Evolutionary conservation across 1,139 yeast species (phyloP).

Genomic region (Kurtzmaniella natalensis): DNA sequence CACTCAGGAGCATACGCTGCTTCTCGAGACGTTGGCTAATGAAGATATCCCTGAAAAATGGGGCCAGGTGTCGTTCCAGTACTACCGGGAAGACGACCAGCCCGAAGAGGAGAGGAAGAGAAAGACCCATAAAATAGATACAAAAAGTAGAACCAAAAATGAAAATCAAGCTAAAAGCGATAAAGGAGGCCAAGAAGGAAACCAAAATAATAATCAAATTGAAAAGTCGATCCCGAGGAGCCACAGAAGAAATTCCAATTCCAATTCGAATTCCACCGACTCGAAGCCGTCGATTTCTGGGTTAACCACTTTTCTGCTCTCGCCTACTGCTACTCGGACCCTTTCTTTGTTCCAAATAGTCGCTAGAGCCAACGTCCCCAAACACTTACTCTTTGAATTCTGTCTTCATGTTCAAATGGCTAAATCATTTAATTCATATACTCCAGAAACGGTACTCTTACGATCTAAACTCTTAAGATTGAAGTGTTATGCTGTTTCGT

Average conservation of each 20-base stretch:
- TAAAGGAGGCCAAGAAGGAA: conserved; percentile 4
- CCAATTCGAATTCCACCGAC: background rate
- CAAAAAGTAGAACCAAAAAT: background rate
- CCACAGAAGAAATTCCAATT: conserved; percentile 6
- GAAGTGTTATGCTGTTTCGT: conserved; percentile 65
- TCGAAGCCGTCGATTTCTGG: background rate
- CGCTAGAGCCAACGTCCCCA: conserved; percentile 8
- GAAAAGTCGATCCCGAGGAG: background rate
- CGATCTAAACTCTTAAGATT: conserved; percentile 59
- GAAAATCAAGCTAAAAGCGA: background rate
- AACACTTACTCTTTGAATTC: conserved; percentile 53
- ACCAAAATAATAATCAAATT: conserved; percentile 3
- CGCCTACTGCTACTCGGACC: background rate
- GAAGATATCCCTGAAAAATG: conserved; percentile 53
- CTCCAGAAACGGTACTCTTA: conserved; percentile 49
- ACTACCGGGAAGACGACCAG: conserved; percentile 30
- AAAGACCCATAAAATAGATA: background rate
- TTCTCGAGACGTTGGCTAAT: conserved; percentile 49
- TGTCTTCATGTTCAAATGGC: conserved; percentile 60
- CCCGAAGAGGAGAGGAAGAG: conserved; percentile 3
- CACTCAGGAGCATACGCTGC: conserved; percentile 48
- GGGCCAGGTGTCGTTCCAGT: conserved; percentile 53
- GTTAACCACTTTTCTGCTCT: background rate
- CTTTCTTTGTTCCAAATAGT: conserved; percentile 1
- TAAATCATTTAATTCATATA: conserved; percentile 61